Conservation (phyloP, 768 basidiomycete genomes). For the Boletus tylopilopsis region DNA sequence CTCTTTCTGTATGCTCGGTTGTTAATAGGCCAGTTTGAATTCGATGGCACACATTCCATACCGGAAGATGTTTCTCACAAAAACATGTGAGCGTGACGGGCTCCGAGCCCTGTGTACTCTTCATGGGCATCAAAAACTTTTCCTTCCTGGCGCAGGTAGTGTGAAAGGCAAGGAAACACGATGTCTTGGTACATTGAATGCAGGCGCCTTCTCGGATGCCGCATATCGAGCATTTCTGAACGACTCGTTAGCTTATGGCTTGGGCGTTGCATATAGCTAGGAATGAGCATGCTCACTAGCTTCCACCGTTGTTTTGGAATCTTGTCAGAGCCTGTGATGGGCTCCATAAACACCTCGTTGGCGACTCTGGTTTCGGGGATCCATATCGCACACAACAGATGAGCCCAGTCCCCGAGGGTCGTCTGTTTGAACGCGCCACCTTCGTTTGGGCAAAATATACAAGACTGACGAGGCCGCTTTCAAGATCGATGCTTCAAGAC, state of each 20-base stretch:
- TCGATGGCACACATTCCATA: slow-evolving; percentile 34
- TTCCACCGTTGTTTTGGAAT: slow-evolving; percentile 93
- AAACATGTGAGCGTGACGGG: slow-evolving; percentile 70
- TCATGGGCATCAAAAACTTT: slow-evolving; percentile 85
- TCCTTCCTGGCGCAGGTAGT: slow-evolving; percentile 89
- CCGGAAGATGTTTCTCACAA: slow-evolving; percentile 91
- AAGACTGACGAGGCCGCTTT: slow-evolving; percentile 55
- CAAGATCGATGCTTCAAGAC: background rate
- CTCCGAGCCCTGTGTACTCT: slow-evolving; percentile 71
- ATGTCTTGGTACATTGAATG: slow-evolving; percentile 90
- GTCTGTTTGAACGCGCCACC: slow-evolving; percentile 99
- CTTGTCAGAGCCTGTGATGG: slow-evolving; percentile 83
- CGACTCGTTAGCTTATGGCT: slow-evolving; percentile 7
- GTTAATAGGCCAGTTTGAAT: background rate
- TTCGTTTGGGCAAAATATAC: slow-evolving; percentile 94
- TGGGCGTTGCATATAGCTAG: background rate
- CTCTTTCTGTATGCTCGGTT: slow-evolving; percentile 47
- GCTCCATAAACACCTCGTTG: slow-evolving; percentile 98
- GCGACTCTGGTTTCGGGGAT: slow-evolving; percentile 90
- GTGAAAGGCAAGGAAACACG: slow-evolving; percentile 93
- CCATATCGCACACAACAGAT: slow-evolving; percentile 96
- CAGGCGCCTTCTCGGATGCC: slow-evolving; percentile 72
- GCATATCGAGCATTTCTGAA: slow-evolving; percentile 62
- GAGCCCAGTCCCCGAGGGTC: slow-evolving; percentile 87
- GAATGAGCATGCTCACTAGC: slow-evolving; percentile 55